Evolutionary conservation across 2,329 filamentous ascomycete genomes (phyloP).

Genomic region (Fusarium abutilonis): DNA sequence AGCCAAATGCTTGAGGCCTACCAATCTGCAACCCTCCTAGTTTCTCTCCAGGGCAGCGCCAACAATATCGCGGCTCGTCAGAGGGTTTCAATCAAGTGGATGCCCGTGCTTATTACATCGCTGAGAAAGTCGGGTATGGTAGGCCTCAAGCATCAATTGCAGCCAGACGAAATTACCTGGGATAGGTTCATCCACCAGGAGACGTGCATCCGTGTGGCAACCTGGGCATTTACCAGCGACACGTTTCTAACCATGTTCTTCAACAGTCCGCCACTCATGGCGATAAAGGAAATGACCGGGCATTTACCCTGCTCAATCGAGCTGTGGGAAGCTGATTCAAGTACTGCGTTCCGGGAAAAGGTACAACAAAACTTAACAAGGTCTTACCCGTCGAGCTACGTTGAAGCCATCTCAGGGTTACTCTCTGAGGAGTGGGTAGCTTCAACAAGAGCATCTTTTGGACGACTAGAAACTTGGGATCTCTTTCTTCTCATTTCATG

Average conservation of each 20-base stretch:
- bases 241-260: slow-evolving; percentile 15
- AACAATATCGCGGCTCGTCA: slow-evolving; percentile 17
- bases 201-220: slow-evolving; percentile 28
- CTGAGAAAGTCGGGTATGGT: slow-evolving; percentile 14
- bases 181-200: slow-evolving; percentile 17
- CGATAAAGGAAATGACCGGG: slow-evolving; percentile 26
- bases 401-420: slow-evolving; percentile 1
- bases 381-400: background rate
- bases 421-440: slow-evolving; percentile 15
- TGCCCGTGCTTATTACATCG: slow-evolving; percentile 11
- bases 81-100: slow-evolving; percentile 7
- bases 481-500: slow-evolving; percentile 7
- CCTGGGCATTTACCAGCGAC: slow-evolving; percentile 29
- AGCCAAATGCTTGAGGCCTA: slow-evolving; percentile 13
- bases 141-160: background rate
- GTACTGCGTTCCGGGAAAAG: background rate
- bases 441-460: background rate
- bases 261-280: slow-evolving; percentile 22
- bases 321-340: slow-evolving; percentile 27
- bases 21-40: slow-evolving; percentile 25
- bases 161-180: background rate
- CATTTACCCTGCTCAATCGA: slow-evolving; percentile 19
- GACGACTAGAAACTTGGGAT: background rate
- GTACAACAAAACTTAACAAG: accelerated
- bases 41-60: slow-evolving; percentile 4